Evolutionary conservation across 2,329 filamentous ascomycete genomes (phyloP).

Genomic region (Didymella arachidicola): DNA sequence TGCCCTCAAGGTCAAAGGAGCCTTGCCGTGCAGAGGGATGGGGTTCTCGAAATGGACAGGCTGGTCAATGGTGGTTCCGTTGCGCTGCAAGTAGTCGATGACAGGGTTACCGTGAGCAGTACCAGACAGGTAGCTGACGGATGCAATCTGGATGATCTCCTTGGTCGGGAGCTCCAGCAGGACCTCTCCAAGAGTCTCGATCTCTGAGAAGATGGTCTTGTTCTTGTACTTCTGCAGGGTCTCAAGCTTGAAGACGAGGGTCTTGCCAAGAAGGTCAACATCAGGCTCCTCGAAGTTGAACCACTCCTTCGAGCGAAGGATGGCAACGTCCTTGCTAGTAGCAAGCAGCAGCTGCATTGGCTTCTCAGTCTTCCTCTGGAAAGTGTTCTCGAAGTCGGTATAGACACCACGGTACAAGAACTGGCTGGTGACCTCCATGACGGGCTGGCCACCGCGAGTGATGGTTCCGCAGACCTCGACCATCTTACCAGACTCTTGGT

Average conservation of each 20-base stretch:
- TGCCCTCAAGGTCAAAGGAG: slow-evolving; percentile 84
- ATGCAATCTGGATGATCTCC: slow-evolving; percentile 97
- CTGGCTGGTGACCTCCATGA: slow-evolving; percentile 99
- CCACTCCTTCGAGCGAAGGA: slow-evolving; percentile 97
- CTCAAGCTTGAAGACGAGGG: slow-evolving; percentile 93
- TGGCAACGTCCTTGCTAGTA: slow-evolving; percentile 89
- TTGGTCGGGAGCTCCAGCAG: slow-evolving; percentile 94
- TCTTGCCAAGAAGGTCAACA: slow-evolving; percentile 89
- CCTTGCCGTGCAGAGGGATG: slow-evolving; percentile 93
- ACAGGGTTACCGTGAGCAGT: slow-evolving; percentile 95
- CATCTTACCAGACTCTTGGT: slow-evolving; percentile 99
- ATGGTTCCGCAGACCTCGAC: slow-evolving; percentile 99
- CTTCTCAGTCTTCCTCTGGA: slow-evolving; percentile 96
- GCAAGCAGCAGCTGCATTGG: slow-evolving; percentile 91
- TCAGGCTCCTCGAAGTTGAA: slow-evolving; percentile 87
- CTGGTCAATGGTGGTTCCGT: slow-evolving; percentile 92
- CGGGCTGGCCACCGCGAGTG: slow-evolving; percentile 77
- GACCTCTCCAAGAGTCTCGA: slow-evolving; percentile 91
- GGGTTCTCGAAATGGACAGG: slow-evolving; percentile 97
- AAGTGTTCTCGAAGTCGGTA: slow-evolving; percentile 95
- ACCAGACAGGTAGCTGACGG: slow-evolving; percentile 92
- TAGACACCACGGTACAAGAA: slow-evolving; percentile 96
- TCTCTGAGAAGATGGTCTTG: slow-evolving; percentile 86
- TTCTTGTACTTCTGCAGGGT: slow-evolving; percentile 95
- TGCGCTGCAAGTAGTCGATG: slow-evolving; percentile 91